Percentiles rank a stretch among this genome's conserved stretches.
These are phyloP conservation scores for Fusarium annulatum DNA, from an alignment of 2,329 filamentous ascomycete genomes.

Conservation along the genomic window DNA sequence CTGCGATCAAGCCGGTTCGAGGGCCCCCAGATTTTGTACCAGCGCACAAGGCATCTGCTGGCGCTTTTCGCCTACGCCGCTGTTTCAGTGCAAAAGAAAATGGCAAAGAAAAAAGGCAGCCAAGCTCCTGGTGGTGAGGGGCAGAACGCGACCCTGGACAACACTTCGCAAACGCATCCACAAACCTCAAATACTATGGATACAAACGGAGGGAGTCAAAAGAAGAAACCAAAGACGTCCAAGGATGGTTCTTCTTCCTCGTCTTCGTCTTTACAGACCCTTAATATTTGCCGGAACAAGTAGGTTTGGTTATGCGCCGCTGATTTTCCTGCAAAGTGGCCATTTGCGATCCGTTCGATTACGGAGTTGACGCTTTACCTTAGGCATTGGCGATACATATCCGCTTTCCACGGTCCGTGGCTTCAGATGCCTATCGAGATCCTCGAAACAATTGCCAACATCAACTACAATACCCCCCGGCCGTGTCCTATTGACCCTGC, in stretches of 20 bases:
- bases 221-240: constrained; percentile 25
- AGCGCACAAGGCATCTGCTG: constrained; percentile 1
- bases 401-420: constrained; percentile 86
- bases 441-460: constrained; percentile 81
- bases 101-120: constrained; percentile 62
- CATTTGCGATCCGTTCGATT: not conserved
- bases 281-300: constrained; percentile 71
- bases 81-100: constrained; percentile 35
- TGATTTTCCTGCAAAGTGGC: constrained; percentile 1
- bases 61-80: constrained; percentile 4
- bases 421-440: constrained; percentile 82
- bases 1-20: constrained; percentile 6
- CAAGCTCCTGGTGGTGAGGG: constrained; percentile 53
- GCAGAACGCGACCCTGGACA: constrained; percentile 23
- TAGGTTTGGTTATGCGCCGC: constrained; percentile 54
- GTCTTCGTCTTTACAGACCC: constrained; percentile 22
- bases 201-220: constrained; percentile 12
- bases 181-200: constrained; percentile 12
- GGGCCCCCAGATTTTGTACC: not conserved
- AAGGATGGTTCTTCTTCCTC: constrained; percentile 15
- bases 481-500: constrained; percentile 83
- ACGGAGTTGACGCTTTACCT: constrained; percentile 23
- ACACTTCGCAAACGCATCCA: constrained; percentile 15
- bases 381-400: constrained; percentile 88
- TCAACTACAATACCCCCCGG: constrained; percentile 80